Base-by-base conservation (phyloP, 164 flowering plant genomes). In the Dillenia turbinata region DNA sequence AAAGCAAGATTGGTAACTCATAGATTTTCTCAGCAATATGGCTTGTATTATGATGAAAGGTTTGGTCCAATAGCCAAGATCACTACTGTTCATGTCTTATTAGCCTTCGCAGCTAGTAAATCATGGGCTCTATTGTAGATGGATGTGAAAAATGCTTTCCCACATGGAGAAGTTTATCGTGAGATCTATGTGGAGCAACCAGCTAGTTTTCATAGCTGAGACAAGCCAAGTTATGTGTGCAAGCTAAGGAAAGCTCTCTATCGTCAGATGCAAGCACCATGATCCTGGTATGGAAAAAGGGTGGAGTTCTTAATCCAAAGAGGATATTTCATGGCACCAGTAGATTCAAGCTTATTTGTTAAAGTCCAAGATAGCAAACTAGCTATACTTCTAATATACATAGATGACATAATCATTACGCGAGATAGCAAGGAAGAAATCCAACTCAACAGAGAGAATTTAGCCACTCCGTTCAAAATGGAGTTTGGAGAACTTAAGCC, bases 51-150 rank as follows among this genome's bases (percentile, higher is more conserved):
- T 49, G 12, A 49, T 49, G 12, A 49, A 24, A 43, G 49, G 8
- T 51, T 62, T 52, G 52, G 26, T 52, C 47, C 40, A 8, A 47
- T 61, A 33, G 65, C 16, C 5, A 62, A 61, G 56, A 62, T 52
- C 56, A 62, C 22, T 16, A 14, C 14, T 51, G 45, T 14, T n/a
- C n/a, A n/a, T n/a, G n/a, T n/a, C n/a, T n/a, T n/a, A n/a, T n/a
- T n/a, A n/a, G n/a, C n/a, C n/a, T n/a, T n/a, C n/a, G n/a, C n/a
- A n/a, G n/a, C n/a, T n/a, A n/a, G n/a, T n/a, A n/a, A n/a, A n/a
- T n/a, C n/a, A n/a, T n/a, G n/a, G n/a, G n/a, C n/a, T n/a, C n/a
- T n/a, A n/a, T n/a, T n/a, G n/a, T n/a, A n/a, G n/a, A n/a, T n/a
- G n/a, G n/a, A n/a, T n/a, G n/a, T n/a, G n/a, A n/a, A n/a, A n/a